phyloP scores from a whole-genome alignment of 805 yeast species.

The Dipodascus geniculatus region DNA sequence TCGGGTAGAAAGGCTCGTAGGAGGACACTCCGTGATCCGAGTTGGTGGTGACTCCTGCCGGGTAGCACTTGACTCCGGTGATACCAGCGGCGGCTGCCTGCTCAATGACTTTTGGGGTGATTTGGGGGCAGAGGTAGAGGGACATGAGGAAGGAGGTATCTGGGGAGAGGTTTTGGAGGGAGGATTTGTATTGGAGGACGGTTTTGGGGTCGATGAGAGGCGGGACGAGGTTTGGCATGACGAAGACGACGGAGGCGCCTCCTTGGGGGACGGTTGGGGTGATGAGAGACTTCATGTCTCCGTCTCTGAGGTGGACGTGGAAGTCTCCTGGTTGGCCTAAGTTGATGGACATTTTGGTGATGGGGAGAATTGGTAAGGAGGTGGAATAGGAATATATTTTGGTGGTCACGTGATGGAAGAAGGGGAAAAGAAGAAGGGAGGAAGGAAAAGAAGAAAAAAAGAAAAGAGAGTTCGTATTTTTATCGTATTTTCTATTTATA shows the following conservation, averaged over 20 bases:
- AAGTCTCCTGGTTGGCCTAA: constrained; percentile 45
- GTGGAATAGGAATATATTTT: too few relatives aligned
- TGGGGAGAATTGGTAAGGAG: too few relatives aligned
- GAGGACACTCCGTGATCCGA: constrained; percentile 86
- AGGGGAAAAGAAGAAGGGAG: too few relatives aligned
- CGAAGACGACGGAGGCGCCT: constrained; percentile 81
- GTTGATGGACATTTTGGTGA: constrained; percentile 11
- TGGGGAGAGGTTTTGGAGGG: constrained; percentile 58
- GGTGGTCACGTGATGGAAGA: too few relatives aligned
- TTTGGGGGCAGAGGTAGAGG: constrained; percentile 61
- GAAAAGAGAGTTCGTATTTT: too few relatives aligned
- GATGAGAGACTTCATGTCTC: constrained; percentile 81
- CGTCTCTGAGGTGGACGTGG: constrained; percentile 95
- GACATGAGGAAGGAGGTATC: constrained; percentile 86
- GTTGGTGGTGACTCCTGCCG: constrained; percentile 99
- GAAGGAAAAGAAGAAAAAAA: too few relatives aligned
- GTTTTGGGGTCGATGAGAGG: constrained; percentile 72
- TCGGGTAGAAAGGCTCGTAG: constrained; percentile 77
- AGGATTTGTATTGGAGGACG: constrained; percentile 56
- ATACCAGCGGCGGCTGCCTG: constrained; percentile 64
- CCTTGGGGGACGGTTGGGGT: constrained; percentile 87
- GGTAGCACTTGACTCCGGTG: constrained; percentile 90
- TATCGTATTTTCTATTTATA: too few relatives aligned
- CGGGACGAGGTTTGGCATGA: constrained; percentile 94
- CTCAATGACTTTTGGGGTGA: constrained; percentile 78